Evolutionary conservation across 2,329 filamentous ascomycete genomes (phyloP).

Genomic region (Venturia asperata): DNA sequence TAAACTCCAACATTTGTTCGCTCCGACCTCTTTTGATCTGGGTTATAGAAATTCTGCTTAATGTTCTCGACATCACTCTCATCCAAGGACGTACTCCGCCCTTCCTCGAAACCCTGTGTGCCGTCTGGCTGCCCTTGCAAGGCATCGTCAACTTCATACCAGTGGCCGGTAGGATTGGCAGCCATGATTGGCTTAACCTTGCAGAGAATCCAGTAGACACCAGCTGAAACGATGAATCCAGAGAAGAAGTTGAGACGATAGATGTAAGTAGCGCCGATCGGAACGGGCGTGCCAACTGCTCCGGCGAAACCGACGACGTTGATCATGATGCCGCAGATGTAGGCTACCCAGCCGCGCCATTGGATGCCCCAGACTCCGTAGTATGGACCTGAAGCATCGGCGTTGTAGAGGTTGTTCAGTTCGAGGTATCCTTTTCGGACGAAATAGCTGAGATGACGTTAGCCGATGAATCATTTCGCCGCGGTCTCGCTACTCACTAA

Average conservation of each 20-base stretch:
- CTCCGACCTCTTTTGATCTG: background rate
- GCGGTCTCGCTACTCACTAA: constrained; percentile 49
- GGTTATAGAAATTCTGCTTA: background rate
- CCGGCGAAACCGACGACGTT: constrained; percentile 90
- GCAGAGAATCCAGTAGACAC: constrained; percentile 64
- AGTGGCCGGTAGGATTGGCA: constrained; percentile 48
- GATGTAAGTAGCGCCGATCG: constrained; percentile 72
- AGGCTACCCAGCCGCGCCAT: constrained; percentile 77
- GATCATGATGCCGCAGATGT: constrained; percentile 75
- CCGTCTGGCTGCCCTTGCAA: background rate
- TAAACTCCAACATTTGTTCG: background rate
- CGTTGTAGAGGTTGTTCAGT: constrained; percentile 71
- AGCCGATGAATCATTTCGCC: background rate
- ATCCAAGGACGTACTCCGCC: background rate
- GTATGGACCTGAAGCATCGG: constrained; percentile 60
- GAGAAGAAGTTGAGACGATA: constrained; percentile 89
- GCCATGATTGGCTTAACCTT: constrained; percentile 65
- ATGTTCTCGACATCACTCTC: background rate
- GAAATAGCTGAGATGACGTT: constrained; percentile 37
- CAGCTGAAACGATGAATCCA: constrained; percentile 65
- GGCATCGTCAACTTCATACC: constrained; percentile 70
- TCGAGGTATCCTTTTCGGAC: constrained; percentile 78
- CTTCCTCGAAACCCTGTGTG: background rate
- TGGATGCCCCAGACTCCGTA: constrained; percentile 67
- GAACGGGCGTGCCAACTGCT: constrained; percentile 64